Percentiles rank a stretch among this genome's conserved stretches.
Conservation (phyloP, 2,329 filamentous ascomycete species). For the Microdochium bolleyi region DNA sequence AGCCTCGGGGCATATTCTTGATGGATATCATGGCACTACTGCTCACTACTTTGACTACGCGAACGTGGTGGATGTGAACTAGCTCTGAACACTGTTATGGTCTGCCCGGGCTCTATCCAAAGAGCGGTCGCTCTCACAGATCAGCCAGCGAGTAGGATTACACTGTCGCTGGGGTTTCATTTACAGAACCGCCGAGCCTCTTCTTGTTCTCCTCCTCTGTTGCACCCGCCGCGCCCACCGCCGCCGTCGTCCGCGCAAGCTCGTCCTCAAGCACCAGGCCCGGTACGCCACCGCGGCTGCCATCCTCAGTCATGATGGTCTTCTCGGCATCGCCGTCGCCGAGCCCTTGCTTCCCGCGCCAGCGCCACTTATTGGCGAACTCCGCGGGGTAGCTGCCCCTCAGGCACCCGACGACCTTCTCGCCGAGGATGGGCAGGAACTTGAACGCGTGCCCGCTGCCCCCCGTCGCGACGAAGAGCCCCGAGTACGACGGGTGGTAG, state of each 20-base stretch:
- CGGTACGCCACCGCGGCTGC: slow-evolving; percentile 39
- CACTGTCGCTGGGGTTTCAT: too few species aligned
- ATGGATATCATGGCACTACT: too few species aligned
- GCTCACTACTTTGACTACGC: too few species aligned
- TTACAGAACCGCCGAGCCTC: too few species aligned
- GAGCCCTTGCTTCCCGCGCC: slow-evolving; percentile 39
- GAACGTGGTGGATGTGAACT: too few species aligned
- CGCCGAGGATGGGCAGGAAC: slow-evolving; percentile 59
- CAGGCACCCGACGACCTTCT: slow-evolving; percentile 51
- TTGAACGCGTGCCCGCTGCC: slow-evolving; percentile 63
- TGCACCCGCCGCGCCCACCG: neutral
- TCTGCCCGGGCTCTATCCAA: too few species aligned
- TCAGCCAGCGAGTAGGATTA: too few species aligned
- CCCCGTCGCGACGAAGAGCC: slow-evolving; percentile 53
- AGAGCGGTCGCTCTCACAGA: too few species aligned
- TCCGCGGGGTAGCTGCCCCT: slow-evolving; percentile 34
- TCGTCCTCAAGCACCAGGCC: slow-evolving; percentile 38
- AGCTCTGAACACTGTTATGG: too few species aligned
- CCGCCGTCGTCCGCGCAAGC: slow-evolving; percentile 12
- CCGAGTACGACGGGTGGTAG: slow-evolving; percentile 54
- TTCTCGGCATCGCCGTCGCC: slow-evolving; percentile 29
- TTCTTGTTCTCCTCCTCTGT: too few species aligned
- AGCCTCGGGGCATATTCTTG: too few species aligned
- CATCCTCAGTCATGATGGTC: slow-evolving; percentile 41
- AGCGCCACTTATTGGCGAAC: slow-evolving; percentile 52